Base-by-base conservation (phyloP, 768 basidiomycete species). In the Agrocybe chaxingu region DNA sequence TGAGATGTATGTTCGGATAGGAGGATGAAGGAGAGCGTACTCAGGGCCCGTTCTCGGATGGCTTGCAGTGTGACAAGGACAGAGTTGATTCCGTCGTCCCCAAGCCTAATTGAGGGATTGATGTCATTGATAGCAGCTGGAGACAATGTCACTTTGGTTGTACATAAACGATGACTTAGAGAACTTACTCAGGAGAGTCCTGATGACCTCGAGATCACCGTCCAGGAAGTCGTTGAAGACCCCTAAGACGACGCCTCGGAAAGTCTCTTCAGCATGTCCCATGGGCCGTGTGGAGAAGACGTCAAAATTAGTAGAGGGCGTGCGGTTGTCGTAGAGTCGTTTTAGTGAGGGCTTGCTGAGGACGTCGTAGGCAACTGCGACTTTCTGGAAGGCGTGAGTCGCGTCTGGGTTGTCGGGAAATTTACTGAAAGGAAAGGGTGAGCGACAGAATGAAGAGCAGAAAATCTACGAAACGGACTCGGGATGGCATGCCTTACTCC, bases 171-270 rank as follows among this genome's bases (percentile, higher is more conserved):
- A 13, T 16, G 35, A 34, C 31, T 29, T 51, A 42, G 12, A 42
- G 13, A n/a, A 73, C 86, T 45, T 57, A 89, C 89, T 81, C 19
- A 93, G 77, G 16, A 92, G 66, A 1, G 81, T 81, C 48, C 87
- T 79, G 61, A 92, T 84, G 64, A 91, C 81, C 63, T 92, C 89
- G n/a, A 93, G 70, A 66, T 93, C 91, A 5, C 91, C 92, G 48
- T 92, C 87, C 40, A 93, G 66, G 56, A 92, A 89, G 60, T 94
- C 92, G 52, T 81, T 84, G 62, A 92, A 81, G 8, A 91, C 83
- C 24, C 82, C 80, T 31, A 89, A 63, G 32, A 93, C 70, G 12
- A 92, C 89, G 47, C 81, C 77, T 43, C 82, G 75, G 48, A 94
- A 80, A 1, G 92, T 93, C 58, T 93, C 87, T 52, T 94, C 88